Conservation (phyloP, 164 flowering plant genomes). For the Vitis labrusca region DNA sequence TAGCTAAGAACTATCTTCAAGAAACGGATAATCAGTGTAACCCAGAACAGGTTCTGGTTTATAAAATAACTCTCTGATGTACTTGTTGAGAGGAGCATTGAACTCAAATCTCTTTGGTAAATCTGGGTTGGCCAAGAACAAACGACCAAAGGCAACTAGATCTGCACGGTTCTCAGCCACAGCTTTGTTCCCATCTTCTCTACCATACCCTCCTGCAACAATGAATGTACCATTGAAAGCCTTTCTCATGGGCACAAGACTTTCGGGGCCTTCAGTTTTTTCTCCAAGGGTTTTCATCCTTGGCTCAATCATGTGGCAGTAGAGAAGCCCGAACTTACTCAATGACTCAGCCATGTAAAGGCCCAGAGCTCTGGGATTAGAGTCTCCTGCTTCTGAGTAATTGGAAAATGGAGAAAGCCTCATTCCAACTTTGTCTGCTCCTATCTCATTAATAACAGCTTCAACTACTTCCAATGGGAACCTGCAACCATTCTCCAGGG, state of each 20-base stretch:
- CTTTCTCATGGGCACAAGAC: conserved; percentile 27
- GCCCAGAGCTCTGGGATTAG: conserved; percentile 23
- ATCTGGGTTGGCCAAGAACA: conserved; percentile 38
- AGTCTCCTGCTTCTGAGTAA: conserved; percentile 16
- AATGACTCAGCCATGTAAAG: conserved; percentile 20
- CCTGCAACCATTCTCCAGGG: conserved; percentile 28
- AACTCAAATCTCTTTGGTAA: conserved; percentile 33
- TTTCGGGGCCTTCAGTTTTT: neutral
- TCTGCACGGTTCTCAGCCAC: conserved; percentile 28
- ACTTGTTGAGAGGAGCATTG: conserved; percentile 29
- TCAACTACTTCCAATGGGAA: conserved; percentile 24
- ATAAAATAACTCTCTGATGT: conserved; percentile 25
- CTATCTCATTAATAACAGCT: conserved; percentile 23
- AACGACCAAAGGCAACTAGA: conserved; percentile 33
- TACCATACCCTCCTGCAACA: conserved; percentile 26
- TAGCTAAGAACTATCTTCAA: conserved; percentile 10
- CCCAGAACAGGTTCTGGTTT: conserved; percentile 32
- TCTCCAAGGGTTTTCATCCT: conserved; percentile 17
- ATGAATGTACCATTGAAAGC: conserved; percentile 34
- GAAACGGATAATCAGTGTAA: conserved; percentile 39
- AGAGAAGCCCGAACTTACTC: conserved; percentile 13
- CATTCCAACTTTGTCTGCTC: conserved; percentile 23
- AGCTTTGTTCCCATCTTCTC: conserved; percentile 28
- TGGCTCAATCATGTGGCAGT: conserved; percentile 28
- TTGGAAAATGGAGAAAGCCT: conserved; percentile 23